These are phyloP conservation scores for Agroathelia rolfsii DNA, from an alignment of 1,284 basidiomycete genomes.

Conservation along the genomic window DNA sequence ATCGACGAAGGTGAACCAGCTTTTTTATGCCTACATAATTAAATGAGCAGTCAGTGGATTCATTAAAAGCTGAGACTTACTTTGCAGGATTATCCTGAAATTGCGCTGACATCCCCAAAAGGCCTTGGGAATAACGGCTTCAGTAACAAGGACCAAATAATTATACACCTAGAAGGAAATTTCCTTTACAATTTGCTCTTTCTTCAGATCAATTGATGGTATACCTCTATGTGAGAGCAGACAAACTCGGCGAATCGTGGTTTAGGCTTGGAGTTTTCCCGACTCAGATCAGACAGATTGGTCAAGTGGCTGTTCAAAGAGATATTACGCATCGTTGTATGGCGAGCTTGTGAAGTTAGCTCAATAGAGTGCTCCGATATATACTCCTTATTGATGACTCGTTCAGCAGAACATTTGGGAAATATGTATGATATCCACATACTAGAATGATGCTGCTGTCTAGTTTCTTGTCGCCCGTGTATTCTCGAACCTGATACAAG, in stretches of 20 bases:
- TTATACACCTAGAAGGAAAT: constrained; percentile 74
- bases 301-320: constrained; percentile 33
- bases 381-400: constrained; percentile 40
- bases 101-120: constrained; percentile 79
- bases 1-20: constrained; percentile 68
- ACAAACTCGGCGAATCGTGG: constrained; percentile 74
- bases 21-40: constrained; percentile 49
- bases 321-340: constrained; percentile 25
- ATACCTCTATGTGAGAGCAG: constrained; percentile 56
- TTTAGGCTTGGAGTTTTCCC: constrained; percentile 39
- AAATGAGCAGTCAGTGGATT: neutral
- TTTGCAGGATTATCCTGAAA: constrained; percentile 43
- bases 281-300: constrained; percentile 37
- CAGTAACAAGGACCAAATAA: constrained; percentile 57
- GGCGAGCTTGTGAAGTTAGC: constrained; percentile 40
- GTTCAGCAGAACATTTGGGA: neutral
- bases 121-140: constrained; percentile 60
- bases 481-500: constrained; percentile 19
- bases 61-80: constrained; percentile 33
- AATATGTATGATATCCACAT: constrained; percentile 8
- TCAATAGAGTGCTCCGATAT: constrained; percentile 60
- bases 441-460: constrained; percentile 54
- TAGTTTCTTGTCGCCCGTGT: constrained; percentile 26
- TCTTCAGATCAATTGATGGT: constrained; percentile 3
- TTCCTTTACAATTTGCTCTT: constrained; percentile 1